phyloP scores from a whole-genome alignment of 1,139 yeast species.

The Geotrichum macrosporum region DNA sequence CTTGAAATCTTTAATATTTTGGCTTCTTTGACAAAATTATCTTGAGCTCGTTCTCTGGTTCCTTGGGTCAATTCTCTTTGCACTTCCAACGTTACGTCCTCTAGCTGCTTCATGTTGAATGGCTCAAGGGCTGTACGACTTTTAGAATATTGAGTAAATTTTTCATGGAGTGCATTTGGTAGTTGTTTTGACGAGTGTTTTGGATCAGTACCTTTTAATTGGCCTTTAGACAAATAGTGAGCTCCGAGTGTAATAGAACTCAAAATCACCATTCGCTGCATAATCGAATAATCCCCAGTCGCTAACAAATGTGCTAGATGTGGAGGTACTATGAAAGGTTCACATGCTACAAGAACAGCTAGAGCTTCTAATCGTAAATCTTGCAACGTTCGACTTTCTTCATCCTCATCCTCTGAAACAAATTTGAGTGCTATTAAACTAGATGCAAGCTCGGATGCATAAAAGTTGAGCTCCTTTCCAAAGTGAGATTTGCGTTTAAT shows the following conservation, averaged over 20 bases:
- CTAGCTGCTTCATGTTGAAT: slow-evolving; percentile 12
- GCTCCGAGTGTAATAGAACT: slow-evolving; percentile 55
- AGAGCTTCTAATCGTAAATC: slow-evolving; percentile 47
- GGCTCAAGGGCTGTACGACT: neutral
- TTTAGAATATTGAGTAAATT: slow-evolving; percentile 22
- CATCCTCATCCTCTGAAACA: slow-evolving; percentile 38
- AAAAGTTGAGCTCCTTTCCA: slow-evolving; percentile 53
- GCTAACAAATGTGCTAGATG: slow-evolving; percentile 45
- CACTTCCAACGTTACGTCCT: slow-evolving; percentile 17
- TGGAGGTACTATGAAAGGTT: slow-evolving; percentile 43
- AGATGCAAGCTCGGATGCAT: slow-evolving; percentile 47
- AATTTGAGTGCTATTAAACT: slow-evolving; percentile 44
- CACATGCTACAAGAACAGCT: slow-evolving; percentile 50
- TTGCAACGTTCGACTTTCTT: slow-evolving; percentile 49
- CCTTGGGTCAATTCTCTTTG: slow-evolving; percentile 33
- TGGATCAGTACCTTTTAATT: slow-evolving; percentile 46
- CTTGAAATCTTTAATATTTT: slow-evolving; percentile 50
- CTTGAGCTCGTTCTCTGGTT: slow-evolving; percentile 44
- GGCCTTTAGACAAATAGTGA: slow-evolving; percentile 21
- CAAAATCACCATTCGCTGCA: slow-evolving; percentile 53
- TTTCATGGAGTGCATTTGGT: slow-evolving; percentile 46
- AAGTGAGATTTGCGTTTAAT: slow-evolving; percentile 49
- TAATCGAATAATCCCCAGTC: slow-evolving; percentile 63
- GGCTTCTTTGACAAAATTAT: slow-evolving; percentile 43
- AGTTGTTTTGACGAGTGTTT: slow-evolving; percentile 43